These are phyloP conservation scores for Taphrina flavorubra DNA, from an alignment of 1,139 yeast species.

Conservation along the genomic window DNA sequence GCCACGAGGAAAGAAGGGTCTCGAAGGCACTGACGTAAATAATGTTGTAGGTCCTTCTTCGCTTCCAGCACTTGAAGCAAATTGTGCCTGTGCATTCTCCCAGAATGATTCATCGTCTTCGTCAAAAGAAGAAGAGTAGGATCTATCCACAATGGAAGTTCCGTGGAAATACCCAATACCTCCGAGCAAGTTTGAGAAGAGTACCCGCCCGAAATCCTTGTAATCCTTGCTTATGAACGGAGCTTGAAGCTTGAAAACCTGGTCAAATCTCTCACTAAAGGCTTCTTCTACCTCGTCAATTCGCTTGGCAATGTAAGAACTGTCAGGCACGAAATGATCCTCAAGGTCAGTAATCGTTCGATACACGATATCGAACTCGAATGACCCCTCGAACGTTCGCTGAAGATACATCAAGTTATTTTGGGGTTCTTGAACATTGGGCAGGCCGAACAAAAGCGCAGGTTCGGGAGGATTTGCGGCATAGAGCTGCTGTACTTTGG, in stretches of 20 bases:
- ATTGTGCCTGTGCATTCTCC: constrained; percentile 48
- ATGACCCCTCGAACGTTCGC: constrained; percentile 72
- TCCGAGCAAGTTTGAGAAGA: constrained; percentile 82
- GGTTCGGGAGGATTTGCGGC: constrained; percentile 53
- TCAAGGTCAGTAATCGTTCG: constrained; percentile 51
- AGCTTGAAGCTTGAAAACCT: constrained; percentile 60
- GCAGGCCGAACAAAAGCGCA: constrained; percentile 58
- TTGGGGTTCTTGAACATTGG: constrained; percentile 65
- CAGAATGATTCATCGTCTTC: constrained; percentile 56
- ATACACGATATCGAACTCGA: constrained; percentile 71
- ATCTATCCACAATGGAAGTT: constrained; percentile 80
- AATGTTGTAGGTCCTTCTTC: constrained; percentile 55
- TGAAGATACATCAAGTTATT: constrained; percentile 85
- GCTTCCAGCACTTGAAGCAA: constrained; percentile 45
- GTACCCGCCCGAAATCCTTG: constrained; percentile 70
- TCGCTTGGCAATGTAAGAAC: constrained; percentile 44
- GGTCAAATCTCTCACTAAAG: constrained; percentile 64
- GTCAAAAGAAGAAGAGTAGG: constrained; percentile 65
- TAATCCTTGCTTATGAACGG: constrained; percentile 63
- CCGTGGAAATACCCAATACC: constrained; percentile 91
- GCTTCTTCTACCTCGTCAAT: constrained; percentile 44
- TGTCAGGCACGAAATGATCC: neutral
- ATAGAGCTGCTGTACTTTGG: constrained; percentile 56
- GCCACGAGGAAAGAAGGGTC: constrained; percentile 95
- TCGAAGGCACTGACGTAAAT: constrained; percentile 84